Conservation (phyloP, 2,329 filamentous ascomycete genomes). For the Aspergillus tanneri region DNA sequence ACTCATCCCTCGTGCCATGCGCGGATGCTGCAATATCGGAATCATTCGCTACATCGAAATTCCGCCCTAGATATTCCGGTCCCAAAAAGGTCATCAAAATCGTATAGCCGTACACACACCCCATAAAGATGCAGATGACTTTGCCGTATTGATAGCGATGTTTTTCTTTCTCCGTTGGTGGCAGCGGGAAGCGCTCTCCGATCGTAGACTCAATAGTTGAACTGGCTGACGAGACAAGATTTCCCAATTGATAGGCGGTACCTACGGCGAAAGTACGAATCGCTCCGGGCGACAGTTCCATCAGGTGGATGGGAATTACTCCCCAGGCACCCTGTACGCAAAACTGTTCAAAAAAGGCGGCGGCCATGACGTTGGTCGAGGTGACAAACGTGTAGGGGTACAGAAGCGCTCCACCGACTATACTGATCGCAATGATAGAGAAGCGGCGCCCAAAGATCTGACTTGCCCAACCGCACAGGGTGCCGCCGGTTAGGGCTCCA, state of each 20-base stretch:
- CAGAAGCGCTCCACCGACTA: conserved; percentile 71
- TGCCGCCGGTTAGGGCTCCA: conserved; percentile 68
- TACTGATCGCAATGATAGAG: conserved; percentile 63
- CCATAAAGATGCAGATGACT: conserved; percentile 91
- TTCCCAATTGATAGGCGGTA: conserved; percentile 63
- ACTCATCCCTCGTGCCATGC: conserved; percentile 24
- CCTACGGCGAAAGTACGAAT: conserved; percentile 65
- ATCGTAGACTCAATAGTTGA: conserved; percentile 75
- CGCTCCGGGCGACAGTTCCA: conserved; percentile 61
- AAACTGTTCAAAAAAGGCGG: conserved; percentile 82
- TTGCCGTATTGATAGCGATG: conserved; percentile 71
- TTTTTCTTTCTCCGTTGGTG: conserved; percentile 51
- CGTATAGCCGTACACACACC: conserved; percentile 67
- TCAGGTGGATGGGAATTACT: conserved; percentile 68
- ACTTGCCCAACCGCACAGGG: conserved; percentile 64
- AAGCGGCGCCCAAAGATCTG: conserved; percentile 69
- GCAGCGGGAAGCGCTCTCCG: conserved; percentile 71
- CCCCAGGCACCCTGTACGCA: conserved; percentile 76
- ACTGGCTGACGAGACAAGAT: conserved; percentile 60
- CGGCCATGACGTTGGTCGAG: conserved; percentile 66
- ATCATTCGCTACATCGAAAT: conserved; percentile 51
- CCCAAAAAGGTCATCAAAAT: conserved; percentile 53
- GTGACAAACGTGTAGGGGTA: conserved; percentile 78
- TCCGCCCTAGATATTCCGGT: conserved; percentile 49
- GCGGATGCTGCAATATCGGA: conserved; percentile 46